phyloP scores from a whole-genome alignment of 345 rosid genomes.

The Noccaea caerulescens region DNA sequence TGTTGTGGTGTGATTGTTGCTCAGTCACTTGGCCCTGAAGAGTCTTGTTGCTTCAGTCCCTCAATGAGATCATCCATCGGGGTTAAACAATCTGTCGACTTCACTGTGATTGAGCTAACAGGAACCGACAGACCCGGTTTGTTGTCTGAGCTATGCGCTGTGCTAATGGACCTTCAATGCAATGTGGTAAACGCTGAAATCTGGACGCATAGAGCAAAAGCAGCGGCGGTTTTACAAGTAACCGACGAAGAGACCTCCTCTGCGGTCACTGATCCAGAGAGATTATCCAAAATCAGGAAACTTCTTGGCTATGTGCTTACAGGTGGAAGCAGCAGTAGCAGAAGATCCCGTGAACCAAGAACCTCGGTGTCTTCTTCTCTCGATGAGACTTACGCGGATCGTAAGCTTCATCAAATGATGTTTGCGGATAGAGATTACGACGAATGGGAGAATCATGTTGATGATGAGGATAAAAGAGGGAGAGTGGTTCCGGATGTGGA shows the following conservation, averaged over 20 bases:
- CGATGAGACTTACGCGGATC: slow-evolving; percentile 60
- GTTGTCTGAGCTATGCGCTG: slow-evolving; percentile 87
- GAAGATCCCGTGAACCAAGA: slow-evolving; percentile 58
- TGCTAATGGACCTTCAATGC: slow-evolving; percentile 76
- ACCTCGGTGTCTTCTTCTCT: slow-evolving; percentile 59
- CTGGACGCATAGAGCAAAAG: slow-evolving; percentile 91
- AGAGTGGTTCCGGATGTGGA: slow-evolving; percentile 65
- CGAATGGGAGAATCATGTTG: slow-evolving; percentile 50
- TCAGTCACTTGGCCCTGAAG: slow-evolving; percentile 78
- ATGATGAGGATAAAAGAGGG: slow-evolving; percentile 43
- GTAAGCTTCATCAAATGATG: slow-evolving; percentile 98
- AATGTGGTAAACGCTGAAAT: slow-evolving; percentile 78
- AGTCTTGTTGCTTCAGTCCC: slow-evolving; percentile 56
- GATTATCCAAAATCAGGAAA: slow-evolving; percentile 63
- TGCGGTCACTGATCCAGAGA: slow-evolving; percentile 66
- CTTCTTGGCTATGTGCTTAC: slow-evolving; percentile 76
- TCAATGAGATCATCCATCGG: slow-evolving; percentile 68
- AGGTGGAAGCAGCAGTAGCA: slow-evolving; percentile 65
- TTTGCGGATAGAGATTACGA: slow-evolving; percentile 91
- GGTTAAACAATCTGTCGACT: slow-evolving; percentile 65
- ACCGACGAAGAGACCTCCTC: slow-evolving; percentile 68
- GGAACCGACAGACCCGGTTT: slow-evolving; percentile 89
- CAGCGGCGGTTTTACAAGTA: slow-evolving; percentile 88
- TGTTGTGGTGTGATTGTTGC: slow-evolving; percentile 28
- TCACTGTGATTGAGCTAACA: slow-evolving; percentile 77